Evolutionary conservation across 495 filamentous ascomycete species (phyloP), one percentile per base, ranked within the genome.

Genomic region (Penicillium lagena): DNA sequence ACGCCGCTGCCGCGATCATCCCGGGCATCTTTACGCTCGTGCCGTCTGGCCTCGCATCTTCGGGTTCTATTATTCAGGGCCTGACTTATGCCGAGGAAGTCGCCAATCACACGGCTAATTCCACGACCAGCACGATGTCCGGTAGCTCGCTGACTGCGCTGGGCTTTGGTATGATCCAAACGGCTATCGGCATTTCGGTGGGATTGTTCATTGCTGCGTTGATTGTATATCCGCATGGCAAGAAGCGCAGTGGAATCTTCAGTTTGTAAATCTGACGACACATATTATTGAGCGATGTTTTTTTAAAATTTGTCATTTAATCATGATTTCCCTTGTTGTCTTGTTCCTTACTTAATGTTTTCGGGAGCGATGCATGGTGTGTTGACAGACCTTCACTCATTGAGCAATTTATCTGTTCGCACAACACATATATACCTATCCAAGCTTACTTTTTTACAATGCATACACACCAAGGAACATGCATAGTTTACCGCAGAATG

Each of bases 1-100:
- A 94, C 29, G 89, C 90, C 0, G 89, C 88, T 2, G 86, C 86
- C 0, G 84, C 86, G 12, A 84, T 96, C 60, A 70, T 96, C 2
- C 90, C 90, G 1, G 90, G 85, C n/a, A 95, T 96, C 51, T 94
- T 95, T 57, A 89, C 95, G 3, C 83, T 90, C 40, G 90, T 96
- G 4, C 90, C 90, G 2, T 87, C 82, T 5, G 90, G 89, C 7
- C 69, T 96, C 14, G 87, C 90, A 2, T 86, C 86, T 2, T 76
- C 75, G 17, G 90, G 90, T 2, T 86, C 81, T 9, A 71, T 96
- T 43, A 70, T 96, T n/a, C 79, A 77, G 22, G 90, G 90, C 7
- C 60, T 96, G 27, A 73, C 78, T 42, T 82, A 78, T 38, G 87
- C 87, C 3, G 79, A 95, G 54, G 73, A 84, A 47, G 79, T 96